phyloP scores from a whole-genome alignment of 2,329 filamentous ascomycete species.

The Diaporthe aspalathi region DNA sequence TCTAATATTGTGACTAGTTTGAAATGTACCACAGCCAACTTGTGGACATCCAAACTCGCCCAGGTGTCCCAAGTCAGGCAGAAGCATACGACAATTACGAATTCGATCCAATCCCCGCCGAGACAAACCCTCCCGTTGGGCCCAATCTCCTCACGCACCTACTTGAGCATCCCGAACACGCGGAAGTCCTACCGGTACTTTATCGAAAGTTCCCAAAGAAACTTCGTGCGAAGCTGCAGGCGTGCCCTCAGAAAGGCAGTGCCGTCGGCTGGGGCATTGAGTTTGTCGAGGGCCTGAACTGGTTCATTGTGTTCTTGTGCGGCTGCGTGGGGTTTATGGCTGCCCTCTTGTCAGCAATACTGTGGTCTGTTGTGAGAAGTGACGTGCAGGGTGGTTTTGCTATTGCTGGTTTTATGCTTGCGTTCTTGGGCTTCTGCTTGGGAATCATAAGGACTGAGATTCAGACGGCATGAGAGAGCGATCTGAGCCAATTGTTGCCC shows the following conservation, averaged over 20 bases:
- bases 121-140: constrained; percentile 45
- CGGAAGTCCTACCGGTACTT: constrained; percentile 41
- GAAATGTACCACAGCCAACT: constrained; percentile 28
- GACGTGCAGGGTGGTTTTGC: constrained; percentile 46
- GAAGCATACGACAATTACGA: constrained; percentile 39
- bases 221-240: constrained; percentile 42
- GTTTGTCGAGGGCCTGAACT: constrained; percentile 44
- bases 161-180: constrained; percentile 44
- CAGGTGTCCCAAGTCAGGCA: background rate
- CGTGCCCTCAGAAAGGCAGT: constrained; percentile 42
- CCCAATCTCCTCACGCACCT: constrained; percentile 44
- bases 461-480: background rate
- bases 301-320: constrained; percentile 41
- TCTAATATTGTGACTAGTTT: background rate
- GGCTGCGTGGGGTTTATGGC: constrained; percentile 41
- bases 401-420: constrained; percentile 45
- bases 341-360: constrained; percentile 41
- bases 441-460: constrained; percentile 35
- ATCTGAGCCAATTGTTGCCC: background rate
- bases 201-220: constrained; percentile 46
- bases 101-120: constrained; percentile 45
- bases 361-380: constrained; percentile 41
- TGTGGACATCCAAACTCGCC: constrained; percentile 20
- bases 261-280: constrained; percentile 46
- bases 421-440: constrained; percentile 43